These are phyloP conservation scores for Cladorrhinum sp. DNA, from an alignment of 2,329 filamentous ascomycete genomes.

Conservation along the genomic window DNA sequence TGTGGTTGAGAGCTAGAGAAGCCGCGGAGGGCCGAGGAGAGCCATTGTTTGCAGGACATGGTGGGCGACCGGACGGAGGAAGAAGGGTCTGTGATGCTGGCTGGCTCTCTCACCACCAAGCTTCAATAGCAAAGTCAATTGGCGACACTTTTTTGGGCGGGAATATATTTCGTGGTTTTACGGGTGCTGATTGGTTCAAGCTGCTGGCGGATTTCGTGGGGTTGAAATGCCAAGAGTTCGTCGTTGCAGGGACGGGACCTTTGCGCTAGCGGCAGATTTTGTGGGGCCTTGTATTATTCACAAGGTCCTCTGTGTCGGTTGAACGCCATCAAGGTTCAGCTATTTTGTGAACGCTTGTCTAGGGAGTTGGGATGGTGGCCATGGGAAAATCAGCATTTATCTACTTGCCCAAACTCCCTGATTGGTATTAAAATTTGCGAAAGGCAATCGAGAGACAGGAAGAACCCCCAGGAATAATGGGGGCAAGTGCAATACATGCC, in stretches of 20 bases:
- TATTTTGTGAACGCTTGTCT: no score
- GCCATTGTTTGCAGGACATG: conserved; percentile 26
- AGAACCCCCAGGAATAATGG: no score
- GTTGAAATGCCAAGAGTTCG: neutral
- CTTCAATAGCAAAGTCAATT: neutral
- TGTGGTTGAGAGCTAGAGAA: conserved; percentile 8
- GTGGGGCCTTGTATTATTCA: conserved; percentile 19
- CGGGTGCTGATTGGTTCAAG: conserved; percentile 7
- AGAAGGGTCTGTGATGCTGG: neutral
- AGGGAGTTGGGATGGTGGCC: no score
- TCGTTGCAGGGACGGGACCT: neutral
- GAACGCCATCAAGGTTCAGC: conserved; percentile 11
- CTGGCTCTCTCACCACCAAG: conserved; percentile 1
- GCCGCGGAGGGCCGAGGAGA: conserved; percentile 21
- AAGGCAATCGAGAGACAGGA: no score
- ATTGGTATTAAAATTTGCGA: no score
- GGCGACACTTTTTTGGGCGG: conserved; percentile 20
- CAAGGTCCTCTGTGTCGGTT: conserved; percentile 10
- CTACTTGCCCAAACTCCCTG: no score
- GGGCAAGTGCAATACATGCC: no score
- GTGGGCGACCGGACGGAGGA: neutral
- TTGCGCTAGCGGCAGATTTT: conserved; percentile 8
- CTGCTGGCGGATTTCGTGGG: conserved; percentile 2
- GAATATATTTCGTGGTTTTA: conserved; percentile 11
- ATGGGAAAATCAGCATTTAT: no score